phyloP scores from a whole-genome alignment of 768 basidiomycete genomes.

The Stropharia rugosoannulata region DNA sequence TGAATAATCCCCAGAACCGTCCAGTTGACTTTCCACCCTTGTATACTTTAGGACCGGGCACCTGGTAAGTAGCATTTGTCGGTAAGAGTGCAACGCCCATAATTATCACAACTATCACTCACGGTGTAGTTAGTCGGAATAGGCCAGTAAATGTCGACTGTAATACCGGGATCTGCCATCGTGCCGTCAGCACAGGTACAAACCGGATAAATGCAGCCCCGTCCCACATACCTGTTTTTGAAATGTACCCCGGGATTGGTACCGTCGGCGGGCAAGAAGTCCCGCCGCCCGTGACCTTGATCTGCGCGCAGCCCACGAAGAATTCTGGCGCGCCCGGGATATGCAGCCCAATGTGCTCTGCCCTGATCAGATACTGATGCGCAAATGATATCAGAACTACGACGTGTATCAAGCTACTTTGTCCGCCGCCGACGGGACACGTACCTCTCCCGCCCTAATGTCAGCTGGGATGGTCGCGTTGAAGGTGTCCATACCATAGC shows the following conservation, averaged over 20 bases:
- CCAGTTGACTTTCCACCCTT: background rate
- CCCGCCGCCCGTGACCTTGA: constrained; percentile 40
- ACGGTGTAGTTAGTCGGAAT: constrained; percentile 3
- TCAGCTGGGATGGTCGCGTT: constrained; percentile 34
- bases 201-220: background rate
- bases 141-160: constrained; percentile 35
- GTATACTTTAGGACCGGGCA: background rate
- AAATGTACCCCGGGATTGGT: constrained; percentile 44
- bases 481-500: constrained; percentile 25
- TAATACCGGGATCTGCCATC: constrained; percentile 31
- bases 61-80: background rate
- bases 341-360: constrained; percentile 46
- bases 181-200: background rate
- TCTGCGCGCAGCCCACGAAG: constrained; percentile 46
- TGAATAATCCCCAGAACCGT: background rate
- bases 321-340: constrained; percentile 40
- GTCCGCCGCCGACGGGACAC: background rate
- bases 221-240: constrained; percentile 25
- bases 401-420: background rate
- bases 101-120: background rate
- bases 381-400: background rate
- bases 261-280: constrained; percentile 41
- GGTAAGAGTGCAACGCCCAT: no score
- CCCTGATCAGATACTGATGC: constrained; percentile 37
- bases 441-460: constrained; percentile 38